Evolutionary conservation across 805 yeast genomes (phyloP).

Genomic region (Ogataea zsoltii): DNA sequence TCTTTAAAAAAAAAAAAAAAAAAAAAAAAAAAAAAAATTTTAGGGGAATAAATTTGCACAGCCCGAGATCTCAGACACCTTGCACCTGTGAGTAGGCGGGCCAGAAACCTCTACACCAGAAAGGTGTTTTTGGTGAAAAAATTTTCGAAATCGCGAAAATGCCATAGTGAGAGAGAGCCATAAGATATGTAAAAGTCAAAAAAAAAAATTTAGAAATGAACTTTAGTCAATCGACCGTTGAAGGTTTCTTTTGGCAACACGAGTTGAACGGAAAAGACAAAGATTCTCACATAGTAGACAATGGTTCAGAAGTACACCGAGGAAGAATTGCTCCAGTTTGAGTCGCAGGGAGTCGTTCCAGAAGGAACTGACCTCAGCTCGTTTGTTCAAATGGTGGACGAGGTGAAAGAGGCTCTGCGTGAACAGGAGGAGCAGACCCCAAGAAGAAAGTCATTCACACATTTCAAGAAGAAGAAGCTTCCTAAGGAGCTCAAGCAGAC

Average conservation of each 20-base stretch:
- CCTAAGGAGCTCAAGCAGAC: conserved; percentile 50
- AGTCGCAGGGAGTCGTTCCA: conserved; percentile 58
- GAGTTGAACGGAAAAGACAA: background rate
- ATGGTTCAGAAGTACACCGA: conserved; percentile 64
- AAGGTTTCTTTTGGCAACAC: background rate
- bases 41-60: background rate
- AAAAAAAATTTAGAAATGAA: background rate
- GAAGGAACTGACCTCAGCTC: conserved; percentile 63
- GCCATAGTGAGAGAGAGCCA: background rate
- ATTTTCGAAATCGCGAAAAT: conserved; percentile 8
- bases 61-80: conserved; percentile 2
- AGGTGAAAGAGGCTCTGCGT: conserved; percentile 48
- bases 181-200: background rate
- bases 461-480: conserved; percentile 47
- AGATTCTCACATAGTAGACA: background rate
- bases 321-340: conserved; percentile 62
- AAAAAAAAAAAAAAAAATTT: background rate
- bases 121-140: conserved; percentile 1
- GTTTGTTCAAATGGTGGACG: conserved; percentile 65
- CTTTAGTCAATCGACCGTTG: background rate
- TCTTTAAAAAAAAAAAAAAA: too few relatives aligned
- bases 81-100: background rate
- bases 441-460: conserved; percentile 66
- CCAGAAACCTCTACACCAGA: conserved; percentile 1
- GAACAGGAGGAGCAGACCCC: conserved; percentile 33